Evolutionary conservation across 1,139 yeast species (phyloP), one percentile per base, ranked within the genome.

Genomic region (Nakaseomyces delphensis): DNA sequence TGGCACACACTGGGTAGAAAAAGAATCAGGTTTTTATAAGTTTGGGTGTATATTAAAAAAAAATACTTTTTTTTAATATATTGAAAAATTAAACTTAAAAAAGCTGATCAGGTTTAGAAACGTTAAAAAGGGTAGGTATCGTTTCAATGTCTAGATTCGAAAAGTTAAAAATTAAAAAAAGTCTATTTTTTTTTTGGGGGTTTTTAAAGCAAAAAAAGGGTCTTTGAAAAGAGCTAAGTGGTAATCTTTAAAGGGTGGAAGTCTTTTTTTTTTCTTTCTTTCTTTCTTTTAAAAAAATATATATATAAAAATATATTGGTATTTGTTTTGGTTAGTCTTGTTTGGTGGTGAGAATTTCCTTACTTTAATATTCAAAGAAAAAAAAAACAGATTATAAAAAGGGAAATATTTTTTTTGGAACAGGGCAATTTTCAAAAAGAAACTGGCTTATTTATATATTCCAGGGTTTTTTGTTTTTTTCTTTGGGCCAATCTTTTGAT

Each of bases 171-270:
- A 31, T 18, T 18, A 18, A 31, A 31, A 31, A 31, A 31, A 31
- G 23, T 31, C 35, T 31, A n/a, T 31, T 31, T 23, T 31, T 31
- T 31, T 31, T 31, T 31, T 31, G 35, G 35, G 35, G 35, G 35
- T 31, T 31, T 8, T 25, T 25, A 25, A 25, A 25, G n/a, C 9
- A 8, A 25, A 25, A 25, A 25, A 25, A 29, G 15, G 5, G 35
- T 31, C 35, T 31, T 31, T 31, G 35, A 31, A 31, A 31, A 31
- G 35, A 31, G 35, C 35, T 31, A 31, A 31, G 35, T 31, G 35
- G 35, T 31, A 31, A 18, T 31, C 35, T 31, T 31, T 31, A 31
- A 31, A 31, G 35, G 35, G 35, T 31, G n/a, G 13, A 9, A 13
- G 31, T 13, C 14, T 31, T 31, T 18, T 31, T 3, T 8, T 20